Evolutionary conservation across 2,329 filamentous ascomycete genomes (phyloP).

Genomic region (Verruconis gallopava): DNA sequence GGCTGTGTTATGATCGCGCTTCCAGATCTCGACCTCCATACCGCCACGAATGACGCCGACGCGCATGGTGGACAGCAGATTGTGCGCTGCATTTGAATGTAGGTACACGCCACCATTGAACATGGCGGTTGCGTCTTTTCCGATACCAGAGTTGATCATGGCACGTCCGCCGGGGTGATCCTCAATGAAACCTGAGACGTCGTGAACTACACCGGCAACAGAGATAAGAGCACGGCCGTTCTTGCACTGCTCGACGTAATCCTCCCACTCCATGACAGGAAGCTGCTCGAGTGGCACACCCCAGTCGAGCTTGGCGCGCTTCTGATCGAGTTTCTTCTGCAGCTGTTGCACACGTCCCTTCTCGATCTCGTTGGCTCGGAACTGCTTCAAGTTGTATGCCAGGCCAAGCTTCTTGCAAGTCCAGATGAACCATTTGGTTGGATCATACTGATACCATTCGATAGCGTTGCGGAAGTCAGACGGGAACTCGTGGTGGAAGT

Average conservation of each 20-base stretch:
- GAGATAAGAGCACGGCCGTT: conserved; percentile 29
- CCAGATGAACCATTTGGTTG: conserved; percentile 33
- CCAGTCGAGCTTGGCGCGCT: conserved; percentile 30
- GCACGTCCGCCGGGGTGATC: conserved; percentile 32
- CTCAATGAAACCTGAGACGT: conserved; percentile 29
- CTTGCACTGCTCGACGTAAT: conserved; percentile 29
- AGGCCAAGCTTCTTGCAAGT: conserved; percentile 30
- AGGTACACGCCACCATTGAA: conserved; percentile 32
- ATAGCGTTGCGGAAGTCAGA: conserved; percentile 33
- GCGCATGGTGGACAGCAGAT: conserved; percentile 30
- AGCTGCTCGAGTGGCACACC: conserved; percentile 30
- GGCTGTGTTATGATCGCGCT: conserved; percentile 23
- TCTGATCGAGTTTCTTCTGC: conserved; percentile 34
- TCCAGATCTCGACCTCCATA: conserved; percentile 32
- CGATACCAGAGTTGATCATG: conserved; percentile 28
- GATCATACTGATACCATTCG: conserved; percentile 24
- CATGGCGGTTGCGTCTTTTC: conserved; percentile 31
- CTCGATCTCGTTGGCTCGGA: conserved; percentile 32
- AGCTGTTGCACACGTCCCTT: conserved; percentile 31
- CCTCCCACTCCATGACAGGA: conserved; percentile 31
- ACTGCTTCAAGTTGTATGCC: conserved; percentile 31
- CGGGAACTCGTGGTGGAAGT: conserved; percentile 33
- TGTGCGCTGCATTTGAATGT: conserved; percentile 30
- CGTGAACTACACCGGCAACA: conserved; percentile 30
- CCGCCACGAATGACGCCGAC: conserved; percentile 31